A percentile compares a stretch with the other conserved stretches of the same genome.
phyloP scores from a whole-genome alignment of 768 basidiomycete species.

The Hygrophorus russula region DNA sequence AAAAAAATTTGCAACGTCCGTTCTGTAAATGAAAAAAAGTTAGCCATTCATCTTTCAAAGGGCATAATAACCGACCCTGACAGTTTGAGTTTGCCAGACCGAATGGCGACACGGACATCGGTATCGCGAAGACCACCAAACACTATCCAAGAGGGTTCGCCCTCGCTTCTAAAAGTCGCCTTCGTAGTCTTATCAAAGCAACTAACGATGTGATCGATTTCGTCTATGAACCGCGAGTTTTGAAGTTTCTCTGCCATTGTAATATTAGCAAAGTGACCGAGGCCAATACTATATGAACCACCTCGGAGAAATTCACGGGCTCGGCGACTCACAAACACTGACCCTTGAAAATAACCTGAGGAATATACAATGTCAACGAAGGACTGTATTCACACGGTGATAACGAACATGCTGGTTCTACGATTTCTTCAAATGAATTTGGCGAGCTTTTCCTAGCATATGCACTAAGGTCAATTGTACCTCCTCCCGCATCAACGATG shows the following conservation, averaged over 20 bases:
- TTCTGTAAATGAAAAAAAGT: constrained; percentile 11
- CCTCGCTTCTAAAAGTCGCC: constrained; percentile 25
- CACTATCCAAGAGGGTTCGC: constrained; percentile 32
- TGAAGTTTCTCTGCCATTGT: constrained; percentile 23
- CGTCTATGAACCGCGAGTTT: constrained; percentile 29
- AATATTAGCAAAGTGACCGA: background rate
- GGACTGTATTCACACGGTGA: background rate
- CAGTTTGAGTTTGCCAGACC: constrained; percentile 36
- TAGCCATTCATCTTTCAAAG: background rate
- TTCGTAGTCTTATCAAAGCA: constrained; percentile 40
- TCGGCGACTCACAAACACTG: constrained; percentile 37
- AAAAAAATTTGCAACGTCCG: constrained; percentile 26
- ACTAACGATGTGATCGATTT: constrained; percentile 27
- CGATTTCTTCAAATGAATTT: constrained; percentile 34
- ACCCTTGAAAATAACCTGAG: constrained; percentile 37
- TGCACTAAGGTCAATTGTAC: constrained; percentile 48
- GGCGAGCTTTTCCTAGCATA: constrained; percentile 25
- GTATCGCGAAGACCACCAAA: constrained; percentile 35
- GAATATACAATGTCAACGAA: background rate
- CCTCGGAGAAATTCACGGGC: constrained; percentile 28
- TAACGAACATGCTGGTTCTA: constrained; percentile 30
- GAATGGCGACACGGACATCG: constrained; percentile 28
- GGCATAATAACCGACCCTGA: constrained; percentile 14
- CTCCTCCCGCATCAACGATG: constrained; percentile 51
- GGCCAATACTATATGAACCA: constrained; percentile 12